A percentile compares a stretch with the other conserved stretches of the same genome.
phyloP scores from a whole-genome alignment of 768 basidiomycete species.

The Strobilomyces dryophilus region DNA sequence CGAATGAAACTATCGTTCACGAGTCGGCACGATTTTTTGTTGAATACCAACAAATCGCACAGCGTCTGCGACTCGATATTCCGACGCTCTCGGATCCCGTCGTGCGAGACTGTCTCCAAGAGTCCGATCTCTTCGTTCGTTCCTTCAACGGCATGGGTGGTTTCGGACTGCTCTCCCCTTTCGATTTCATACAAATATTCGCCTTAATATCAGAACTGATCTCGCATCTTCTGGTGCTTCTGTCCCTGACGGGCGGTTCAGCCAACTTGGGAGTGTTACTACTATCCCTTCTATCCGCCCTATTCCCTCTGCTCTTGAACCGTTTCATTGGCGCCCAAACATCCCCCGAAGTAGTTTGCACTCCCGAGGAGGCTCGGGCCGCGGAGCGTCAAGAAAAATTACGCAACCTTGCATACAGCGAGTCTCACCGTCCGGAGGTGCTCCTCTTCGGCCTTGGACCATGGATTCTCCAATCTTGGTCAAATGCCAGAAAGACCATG shows the following conservation, averaged over 20 bases:
- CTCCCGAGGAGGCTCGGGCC: constrained; percentile 55
- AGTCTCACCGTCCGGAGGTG: constrained; percentile 74
- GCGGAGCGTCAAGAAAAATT: constrained; percentile 71
- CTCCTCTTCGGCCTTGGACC: constrained; percentile 78
- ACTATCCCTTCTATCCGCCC: constrained; percentile 57
- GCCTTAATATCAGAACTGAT: constrained; percentile 66
- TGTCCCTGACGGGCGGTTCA: constrained; percentile 53
- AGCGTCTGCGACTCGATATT: constrained; percentile 71
- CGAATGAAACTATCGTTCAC: constrained; percentile 71
- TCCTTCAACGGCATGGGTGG: constrained; percentile 72
- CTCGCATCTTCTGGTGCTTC: constrained; percentile 66
- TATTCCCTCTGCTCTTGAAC: constrained; percentile 56
- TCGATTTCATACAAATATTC: constrained; percentile 73
- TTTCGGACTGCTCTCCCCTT: constrained; percentile 75
- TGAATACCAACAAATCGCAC: constrained; percentile 76
- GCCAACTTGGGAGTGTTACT: constrained; percentile 54
- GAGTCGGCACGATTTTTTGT: constrained; percentile 70
- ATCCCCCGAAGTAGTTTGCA: constrained; percentile 43
- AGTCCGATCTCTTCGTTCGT: constrained; percentile 80
- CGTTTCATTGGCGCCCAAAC: constrained; percentile 43
- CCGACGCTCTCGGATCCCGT: constrained; percentile 73
- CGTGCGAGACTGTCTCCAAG: constrained; percentile 75
- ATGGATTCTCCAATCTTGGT: constrained; percentile 82
- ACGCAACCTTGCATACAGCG: constrained; percentile 71
- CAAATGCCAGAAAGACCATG: constrained; percentile 54